phyloP scores from a whole-genome alignment of 805 yeast species.

The Candida succiphila region DNA sequence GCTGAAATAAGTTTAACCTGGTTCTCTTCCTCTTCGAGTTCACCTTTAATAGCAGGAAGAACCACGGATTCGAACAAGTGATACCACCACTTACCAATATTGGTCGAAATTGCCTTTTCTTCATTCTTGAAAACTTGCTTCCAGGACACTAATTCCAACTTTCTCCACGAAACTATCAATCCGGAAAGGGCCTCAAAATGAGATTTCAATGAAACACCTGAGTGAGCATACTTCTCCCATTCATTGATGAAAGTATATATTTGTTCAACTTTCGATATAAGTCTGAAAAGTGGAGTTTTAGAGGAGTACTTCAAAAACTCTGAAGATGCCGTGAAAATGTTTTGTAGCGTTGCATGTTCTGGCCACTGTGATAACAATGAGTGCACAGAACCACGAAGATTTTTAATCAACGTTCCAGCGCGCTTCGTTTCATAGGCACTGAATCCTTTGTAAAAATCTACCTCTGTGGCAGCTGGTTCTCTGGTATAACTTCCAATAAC shows the following conservation, averaged over 20 bases:
- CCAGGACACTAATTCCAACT: constrained; percentile 82
- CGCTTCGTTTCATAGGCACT: constrained; percentile 48
- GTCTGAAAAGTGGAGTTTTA: constrained; percentile 64
- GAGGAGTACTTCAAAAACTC: constrained; percentile 60
- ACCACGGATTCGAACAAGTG: constrained; percentile 76
- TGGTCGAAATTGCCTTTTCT: constrained; percentile 33
- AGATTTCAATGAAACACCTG: constrained; percentile 53
- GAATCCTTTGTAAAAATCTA: constrained; percentile 61
- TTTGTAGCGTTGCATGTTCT: constrained; percentile 83
- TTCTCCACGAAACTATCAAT: constrained; percentile 85
- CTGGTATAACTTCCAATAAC: constrained; percentile 22
- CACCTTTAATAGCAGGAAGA: constrained; percentile 35
- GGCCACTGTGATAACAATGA: constrained; percentile 70
- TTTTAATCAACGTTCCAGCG: constrained; percentile 42
- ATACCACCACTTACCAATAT: constrained; percentile 83
- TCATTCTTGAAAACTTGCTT: constrained; percentile 62
- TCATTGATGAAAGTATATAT: constrained; percentile 74
- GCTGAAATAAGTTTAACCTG: constrained; percentile 40
- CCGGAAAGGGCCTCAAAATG: constrained; percentile 50
- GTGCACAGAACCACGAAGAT: constrained; percentile 33
- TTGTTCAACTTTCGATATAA: constrained; percentile 78
- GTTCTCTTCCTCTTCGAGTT: constrained; percentile 22
- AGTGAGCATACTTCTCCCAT: constrained; percentile 90
- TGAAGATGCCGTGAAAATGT: constrained; percentile 47
- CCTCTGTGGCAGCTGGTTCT: constrained; percentile 9